Base-by-base conservation (phyloP, 768 basidiomycete species). In the Russula ochroleuca region DNA sequence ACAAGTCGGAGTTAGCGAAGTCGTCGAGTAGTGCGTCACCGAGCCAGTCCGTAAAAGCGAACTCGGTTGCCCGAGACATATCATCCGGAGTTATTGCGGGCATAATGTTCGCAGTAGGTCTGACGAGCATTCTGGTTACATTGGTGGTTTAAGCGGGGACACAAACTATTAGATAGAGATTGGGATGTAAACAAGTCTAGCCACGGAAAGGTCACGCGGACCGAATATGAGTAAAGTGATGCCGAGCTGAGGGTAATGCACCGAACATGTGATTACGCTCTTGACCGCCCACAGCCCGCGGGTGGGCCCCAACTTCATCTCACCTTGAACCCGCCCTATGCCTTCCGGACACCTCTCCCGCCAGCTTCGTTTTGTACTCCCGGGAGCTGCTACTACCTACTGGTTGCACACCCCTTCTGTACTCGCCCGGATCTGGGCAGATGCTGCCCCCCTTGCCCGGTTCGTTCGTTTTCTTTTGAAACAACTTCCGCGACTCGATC, bases 321-420 rank as follows among this genome's bases (percentile, higher is more conserved):
- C 14, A 6, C 23, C 14, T 33, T 33, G 45, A 45, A 35, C 47
- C 59, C 45, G 23, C 21, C 31, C 50, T 23, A 67, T 67, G 66
- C 51, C 48, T 52, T 68, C 59, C 28, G 62, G 58, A 28, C 85
- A 90, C 72, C 82, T 84, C 1, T 71, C 83, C 61, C 80, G 81
- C 55, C 89, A 90, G 76, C 80, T 91, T 70, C 88, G 90, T 71
- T 85, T 90, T 60, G 82, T 90, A 51, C 69, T 90, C 13, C 88
- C 90, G n/a, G 89, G 90, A 13, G 84, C 78, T 1, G 70, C 75
- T 45, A 67, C 85, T 69, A 88, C 88, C 3, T 85, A 84, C 72
- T 82, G 82, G 70, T 76, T 90, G 35, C 78, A 80, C 37, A 85
- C 85, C 13, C 72, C 83, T 40, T 73, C 78, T 47, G 74, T 83